Percentiles rank a stretch among this genome's conserved stretches.
Evolutionary conservation across 208 protist species (phyloP).

Genomic region (Trypanosoma congolense): DNA sequence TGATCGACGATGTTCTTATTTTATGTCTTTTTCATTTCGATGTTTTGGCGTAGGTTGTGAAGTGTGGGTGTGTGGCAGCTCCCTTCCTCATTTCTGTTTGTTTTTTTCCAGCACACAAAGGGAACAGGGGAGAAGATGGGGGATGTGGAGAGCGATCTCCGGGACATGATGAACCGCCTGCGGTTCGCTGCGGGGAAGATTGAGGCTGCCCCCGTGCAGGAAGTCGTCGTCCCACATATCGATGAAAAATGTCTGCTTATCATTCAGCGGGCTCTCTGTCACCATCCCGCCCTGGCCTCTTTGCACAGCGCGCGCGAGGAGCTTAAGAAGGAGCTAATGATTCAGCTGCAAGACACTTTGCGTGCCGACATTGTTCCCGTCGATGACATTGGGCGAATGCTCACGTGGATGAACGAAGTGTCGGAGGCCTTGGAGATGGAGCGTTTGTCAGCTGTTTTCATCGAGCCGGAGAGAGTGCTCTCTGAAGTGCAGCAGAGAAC

Average conservation of each 20-base stretch:
- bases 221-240: constrained; percentile 25
- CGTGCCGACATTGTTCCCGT: constrained; percentile 1
- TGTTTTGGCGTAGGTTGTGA: too few species aligned
- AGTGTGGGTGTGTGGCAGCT: too few species aligned
- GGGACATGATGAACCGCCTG: constrained; percentile 60
- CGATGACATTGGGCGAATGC: constrained; percentile 30
- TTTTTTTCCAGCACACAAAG: too few species aligned
- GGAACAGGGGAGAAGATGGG: constrained; percentile 22
- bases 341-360: constrained; percentile 25
- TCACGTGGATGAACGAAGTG: constrained; percentile 57
- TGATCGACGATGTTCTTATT: too few species aligned
- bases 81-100: too few species aligned
- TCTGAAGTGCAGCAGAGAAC: constrained; percentile 11
- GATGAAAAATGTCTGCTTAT: constrained; percentile 42
- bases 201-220: constrained; percentile 10
- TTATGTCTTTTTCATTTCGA: too few species aligned
- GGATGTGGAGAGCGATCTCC: constrained; percentile 33
- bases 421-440: constrained; percentile 63
- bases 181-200: constrained; percentile 63
- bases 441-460: constrained; percentile 52
- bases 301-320: constrained; percentile 23
- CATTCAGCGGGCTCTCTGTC: constrained; percentile 60
- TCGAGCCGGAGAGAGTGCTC: constrained; percentile 19
- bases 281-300: constrained; percentile 41
- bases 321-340: constrained; percentile 19